Evolutionary conservation across 2,329 filamentous ascomycete genomes (phyloP), one percentile per base, ranked within the genome.

Genomic region (Arthroderma uncinatum): DNA sequence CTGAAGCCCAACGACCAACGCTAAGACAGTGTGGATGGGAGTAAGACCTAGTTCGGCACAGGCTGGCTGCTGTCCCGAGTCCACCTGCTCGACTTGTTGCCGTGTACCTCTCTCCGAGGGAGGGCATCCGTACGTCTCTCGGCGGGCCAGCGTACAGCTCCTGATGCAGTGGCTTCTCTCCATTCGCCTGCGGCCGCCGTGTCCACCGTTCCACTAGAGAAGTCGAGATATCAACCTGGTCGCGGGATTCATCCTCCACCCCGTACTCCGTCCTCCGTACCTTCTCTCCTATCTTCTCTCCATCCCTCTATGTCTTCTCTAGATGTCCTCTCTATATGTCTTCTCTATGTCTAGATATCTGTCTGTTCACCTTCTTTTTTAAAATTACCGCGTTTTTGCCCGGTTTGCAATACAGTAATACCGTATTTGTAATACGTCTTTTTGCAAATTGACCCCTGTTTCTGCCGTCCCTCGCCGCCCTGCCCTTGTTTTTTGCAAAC

Each of bases 321-420:
- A 9, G 16, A 37, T 40, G 14, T 10, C 21, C n/a, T 39, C 19
- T 54, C 19, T 21, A 53, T 57, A 30, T 42, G 48, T 59, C 58
- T 61, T 61, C 60, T 58, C 55, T 56, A 57, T 57, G 48, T 53
- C 56, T 23, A 44, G 47, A 36, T 59, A 54, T 55, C 53, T 23
- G 6, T 55, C 57, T 33, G 21, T 33, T 47, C 14, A n/a, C 36
- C 50, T 52, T 16, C 37, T 53, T 52, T 30, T 37, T 57, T 25
- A n/a, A 37, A 55, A 9, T 39, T 23, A 10, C 34, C 30, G 25
- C 19, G 33, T 55, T 33, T 39, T 39, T 54, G 16, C 9, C 25
- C 16, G 53, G 54, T 55, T 44, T 52, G 28, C 40, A 44, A 44
- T 44, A 44, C 40, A 3, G 2, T 1, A 44, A 10, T 1, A 2